Base-by-base conservation (phyloP, 176 grass and related monocot species). In the Juncus inflexus region DNA sequence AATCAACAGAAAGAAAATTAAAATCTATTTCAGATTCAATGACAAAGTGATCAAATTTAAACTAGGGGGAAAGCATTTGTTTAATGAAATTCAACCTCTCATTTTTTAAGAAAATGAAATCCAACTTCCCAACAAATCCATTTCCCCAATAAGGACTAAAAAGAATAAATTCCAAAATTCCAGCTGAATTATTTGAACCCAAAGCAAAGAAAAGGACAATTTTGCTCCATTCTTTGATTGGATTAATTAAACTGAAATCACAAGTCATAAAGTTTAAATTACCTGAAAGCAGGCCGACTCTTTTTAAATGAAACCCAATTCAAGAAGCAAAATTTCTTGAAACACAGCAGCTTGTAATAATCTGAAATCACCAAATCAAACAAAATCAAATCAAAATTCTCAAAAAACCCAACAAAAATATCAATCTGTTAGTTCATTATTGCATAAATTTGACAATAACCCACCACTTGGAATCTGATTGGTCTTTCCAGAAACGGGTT, bases 241-340 rank as follows among this genome's bases (percentile, higher is more conserved):
- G 19, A 28, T 28, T 28, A 28, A 28, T 28, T 28, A 28, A 28
- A 28, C 19, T 28, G 43, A 47, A 47, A 47, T 12, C 4, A 42
- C 10, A 12, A 77, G 4, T 45, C 14, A 62, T 12, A 42, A 36
- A 61, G 9, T 42, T 28, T 19, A 61, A 41, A 51, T 69, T 69
- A 66, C 65, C 60, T 65, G 40, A 49, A 76, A 56, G 19, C 4
- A 19, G 35, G 56, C 37, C 9, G 59, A 28, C 52, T 37, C 15
- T 42, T 63, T 68, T 55, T 37, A 12, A 49, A 53, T 51, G 13
- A 45, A 15, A 45, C 39, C 28, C 9, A 41, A 50, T 60, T 67
- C 55, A 77, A 60, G 54, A 77, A 69, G 74, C 64, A 68, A 61
- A 77, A 67, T 51, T 67, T 69, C 74, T 77, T 59, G 45, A 42